These are phyloP conservation scores for Stagonosporopsis tanaceti DNA, from an alignment of 2,329 filamentous ascomycete genomes.

Conservation along the genomic window DNA sequence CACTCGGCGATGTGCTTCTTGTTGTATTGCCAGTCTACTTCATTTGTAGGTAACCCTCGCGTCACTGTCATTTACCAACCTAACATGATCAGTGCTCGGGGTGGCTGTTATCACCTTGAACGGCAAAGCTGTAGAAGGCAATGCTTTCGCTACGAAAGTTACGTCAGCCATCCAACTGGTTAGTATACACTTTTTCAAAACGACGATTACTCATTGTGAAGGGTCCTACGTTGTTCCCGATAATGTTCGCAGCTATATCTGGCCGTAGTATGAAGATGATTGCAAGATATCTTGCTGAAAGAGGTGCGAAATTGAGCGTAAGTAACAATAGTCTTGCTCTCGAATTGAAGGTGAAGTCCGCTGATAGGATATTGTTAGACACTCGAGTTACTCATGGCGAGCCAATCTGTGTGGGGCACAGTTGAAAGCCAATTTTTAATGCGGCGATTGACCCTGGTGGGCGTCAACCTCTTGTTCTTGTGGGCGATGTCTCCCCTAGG, in stretches of 20 bases:
- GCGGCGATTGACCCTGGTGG: conserved; percentile 41
- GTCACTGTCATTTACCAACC: not conserved
- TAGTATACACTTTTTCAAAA: not conserved
- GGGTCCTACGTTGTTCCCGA: conserved; percentile 49
- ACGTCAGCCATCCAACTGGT: conserved; percentile 39
- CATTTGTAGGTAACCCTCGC: conserved; percentile 33
- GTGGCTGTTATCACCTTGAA: conserved; percentile 35
- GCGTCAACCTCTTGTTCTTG: conserved; percentile 42
- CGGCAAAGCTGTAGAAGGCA: conserved; percentile 32
- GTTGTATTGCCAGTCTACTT: conserved; percentile 45
- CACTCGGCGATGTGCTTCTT: conserved; percentile 39
- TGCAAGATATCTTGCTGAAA: conserved; percentile 45
- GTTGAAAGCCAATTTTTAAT: conserved; percentile 46
- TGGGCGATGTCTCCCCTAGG: conserved; percentile 50
- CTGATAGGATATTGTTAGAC: conserved; percentile 25
- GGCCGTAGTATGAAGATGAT: conserved; percentile 49
- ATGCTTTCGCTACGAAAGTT: conserved; percentile 38
- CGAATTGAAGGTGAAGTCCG: not conserved
- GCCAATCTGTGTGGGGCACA: conserved; percentile 50
- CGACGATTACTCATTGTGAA: conserved; percentile 4
- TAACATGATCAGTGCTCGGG: conserved; percentile 33
- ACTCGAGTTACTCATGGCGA: conserved; percentile 47
- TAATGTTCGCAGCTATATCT: conserved; percentile 47
- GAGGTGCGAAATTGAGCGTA: conserved; percentile 42
- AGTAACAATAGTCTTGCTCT: conserved; percentile 1